Base-by-base conservation (phyloP, 140 eudicot species). In the Bidens hawaiensis region DNA sequence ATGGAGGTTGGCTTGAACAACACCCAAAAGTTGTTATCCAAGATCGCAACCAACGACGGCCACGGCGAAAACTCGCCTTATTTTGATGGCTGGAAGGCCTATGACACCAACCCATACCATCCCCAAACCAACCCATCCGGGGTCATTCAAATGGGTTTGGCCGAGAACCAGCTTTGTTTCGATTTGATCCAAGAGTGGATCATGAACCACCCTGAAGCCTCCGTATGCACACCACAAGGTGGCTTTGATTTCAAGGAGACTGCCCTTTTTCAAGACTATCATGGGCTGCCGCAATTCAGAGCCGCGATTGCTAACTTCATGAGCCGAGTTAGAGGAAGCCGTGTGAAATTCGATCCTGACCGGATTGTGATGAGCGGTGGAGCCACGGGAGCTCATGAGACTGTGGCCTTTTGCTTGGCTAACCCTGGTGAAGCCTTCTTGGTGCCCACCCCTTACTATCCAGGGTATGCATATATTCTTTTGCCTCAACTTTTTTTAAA, bases 121-220 rank as follows among this genome's bases (percentile, higher is more conserved):
- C 74, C 71, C 0, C 30, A 21, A 4, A 47, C 33, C 42, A 85
- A 85, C 67, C 81, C 81, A 3, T 48, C 43, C 14, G 94, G 94
- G 0, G 94, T 85, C 51, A 81, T 85, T 26, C 94, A 85, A 64
- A 85, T 85, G 94, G 94, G 94, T 30, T 88, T 85, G 53, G 94
- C 94, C 0, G 94, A 85, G 51, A 85, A 81, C 64, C 68, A 61
- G 46, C 94, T 81, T 72, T 81, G 75, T 61, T 81, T 85, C 16
- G 94, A 85, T 66, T 45, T 85, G 73, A 58, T 85, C 19, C 68
- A 81, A 38, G 79, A 81, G 10, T 85, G 94, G 94, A 19, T 85
- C 5, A 5, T 42, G 51, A 76, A 73, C 13, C 79, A 85, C 64
- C 94, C 94, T 2, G 36, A 53, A 40, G 88, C 94, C 33, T 85